Evolutionary conservation across 2,329 filamentous ascomycete species (phyloP).

Genomic region (Verticillium tricorpus): DNA sequence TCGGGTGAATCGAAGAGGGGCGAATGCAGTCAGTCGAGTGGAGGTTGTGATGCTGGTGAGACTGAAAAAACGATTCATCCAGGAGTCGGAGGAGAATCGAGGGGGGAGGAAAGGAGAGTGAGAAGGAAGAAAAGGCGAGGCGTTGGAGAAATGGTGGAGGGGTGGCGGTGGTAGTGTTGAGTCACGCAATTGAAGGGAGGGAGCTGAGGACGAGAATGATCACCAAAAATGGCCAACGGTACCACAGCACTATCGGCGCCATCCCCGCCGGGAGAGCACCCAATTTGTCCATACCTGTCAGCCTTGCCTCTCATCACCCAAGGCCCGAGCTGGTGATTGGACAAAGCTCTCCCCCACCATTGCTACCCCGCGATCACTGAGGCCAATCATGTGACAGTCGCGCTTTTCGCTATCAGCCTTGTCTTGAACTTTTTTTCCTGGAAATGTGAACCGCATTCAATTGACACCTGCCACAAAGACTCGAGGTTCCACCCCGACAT

Average conservation of each 20-base stretch:
- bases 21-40: slow-evolving; percentile 17
- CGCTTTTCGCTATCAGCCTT: not conserved
- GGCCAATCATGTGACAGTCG: not conserved
- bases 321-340: not conserved
- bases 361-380: not conserved
- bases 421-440: slow-evolving; percentile 3
- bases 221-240: slow-evolving; percentile 2
- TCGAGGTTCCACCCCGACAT: not conserved
- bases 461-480: not conserved
- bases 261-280: slow-evolving; percentile 2
- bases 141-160: not conserved
- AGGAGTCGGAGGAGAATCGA: slow-evolving; percentile 12
- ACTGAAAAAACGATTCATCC: slow-evolving; percentile 26
- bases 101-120: slow-evolving; percentile 6
- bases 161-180: slow-evolving; percentile 2
- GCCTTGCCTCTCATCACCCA: not conserved
- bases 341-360: not conserved
- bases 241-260: not conserved
- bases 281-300: not conserved
- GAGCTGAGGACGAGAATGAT: not conserved
- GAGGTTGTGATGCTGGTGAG: slow-evolving; percentile 21
- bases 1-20: slow-evolving; percentile 22
- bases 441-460: not conserved
- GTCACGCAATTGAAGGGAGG: slow-evolving; percentile 4
- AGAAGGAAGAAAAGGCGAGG: slow-evolving; percentile 14